These are phyloP conservation scores for Zoysia pacifica DNA, from an alignment of 176 grass and related monocot genomes.

Conservation along the genomic window DNA sequence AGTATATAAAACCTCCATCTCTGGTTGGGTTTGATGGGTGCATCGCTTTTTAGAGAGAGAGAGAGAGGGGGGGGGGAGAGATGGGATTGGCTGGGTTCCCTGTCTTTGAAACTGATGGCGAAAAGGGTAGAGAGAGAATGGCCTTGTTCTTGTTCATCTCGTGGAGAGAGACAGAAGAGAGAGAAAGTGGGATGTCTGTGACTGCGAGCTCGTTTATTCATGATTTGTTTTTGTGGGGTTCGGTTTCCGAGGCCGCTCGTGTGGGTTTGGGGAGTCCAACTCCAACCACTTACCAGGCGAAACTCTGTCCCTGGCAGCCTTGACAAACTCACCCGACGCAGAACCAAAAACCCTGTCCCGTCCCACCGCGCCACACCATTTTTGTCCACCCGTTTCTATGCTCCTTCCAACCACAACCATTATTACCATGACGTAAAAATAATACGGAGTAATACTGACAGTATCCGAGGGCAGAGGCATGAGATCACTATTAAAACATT, in stretches of 20 bases:
- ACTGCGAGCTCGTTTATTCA: neutral
- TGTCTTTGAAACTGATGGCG: slow-evolving; percentile 54
- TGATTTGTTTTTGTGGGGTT: slow-evolving; percentile 40
- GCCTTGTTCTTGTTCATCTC: neutral
- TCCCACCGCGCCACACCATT: neutral
- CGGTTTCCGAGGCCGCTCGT: slow-evolving; percentile 71
- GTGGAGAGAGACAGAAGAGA: slow-evolving; percentile 2
- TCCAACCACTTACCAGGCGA: slow-evolving; percentile 39
- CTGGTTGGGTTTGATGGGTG: neutral
- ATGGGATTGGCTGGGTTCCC: slow-evolving; percentile 44
- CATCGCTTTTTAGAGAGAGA: slow-evolving; percentile 26
- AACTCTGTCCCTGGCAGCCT: slow-evolving; percentile 59
- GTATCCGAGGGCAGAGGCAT: slow-evolving; percentile 23
- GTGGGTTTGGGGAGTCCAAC: slow-evolving; percentile 64
- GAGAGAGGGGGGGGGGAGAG: neutral
- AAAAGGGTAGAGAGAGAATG: slow-evolving; percentile 23
- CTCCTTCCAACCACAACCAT: slow-evolving; percentile 27
- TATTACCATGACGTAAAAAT: slow-evolving; percentile 18
- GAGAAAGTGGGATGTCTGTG: neutral
- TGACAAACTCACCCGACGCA: slow-evolving; percentile 64
- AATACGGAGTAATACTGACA: neutral
- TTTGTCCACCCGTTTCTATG: no score
- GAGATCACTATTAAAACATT: neutral
- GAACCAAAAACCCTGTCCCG: neutral
- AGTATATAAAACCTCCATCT: neutral